Conservation (phyloP, 805 yeast species). For the Saccharomycopsis malanga region DNA sequence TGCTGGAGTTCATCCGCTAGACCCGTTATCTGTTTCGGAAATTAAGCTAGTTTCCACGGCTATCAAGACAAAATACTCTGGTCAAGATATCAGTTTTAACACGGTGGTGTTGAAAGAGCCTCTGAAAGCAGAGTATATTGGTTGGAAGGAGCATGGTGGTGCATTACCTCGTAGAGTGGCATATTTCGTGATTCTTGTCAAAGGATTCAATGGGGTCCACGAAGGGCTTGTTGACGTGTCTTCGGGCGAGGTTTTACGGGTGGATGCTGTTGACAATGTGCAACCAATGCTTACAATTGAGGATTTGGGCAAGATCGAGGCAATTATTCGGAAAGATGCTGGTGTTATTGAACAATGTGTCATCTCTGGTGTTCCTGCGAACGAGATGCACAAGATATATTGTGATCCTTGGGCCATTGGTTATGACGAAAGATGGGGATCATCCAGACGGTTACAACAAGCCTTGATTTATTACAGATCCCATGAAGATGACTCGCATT, state of each 20-base stretch:
- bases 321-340: slow-evolving; percentile 61
- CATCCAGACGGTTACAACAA: slow-evolving; percentile 67
- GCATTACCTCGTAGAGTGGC: slow-evolving; percentile 65
- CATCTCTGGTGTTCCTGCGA: slow-evolving; percentile 58
- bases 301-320: slow-evolving; percentile 59
- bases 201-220: slow-evolving; percentile 53
- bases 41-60: slow-evolving; percentile 50
- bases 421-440: slow-evolving; percentile 73
- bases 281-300: slow-evolving; percentile 71
- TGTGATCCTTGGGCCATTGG: slow-evolving; percentile 71
- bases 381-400: slow-evolving; percentile 40
- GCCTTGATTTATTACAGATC: slow-evolving; percentile 74
- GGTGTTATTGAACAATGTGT: slow-evolving; percentile 66
- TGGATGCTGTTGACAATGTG: slow-evolving; percentile 47
- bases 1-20: slow-evolving; percentile 58
- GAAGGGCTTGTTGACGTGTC: slow-evolving; percentile 65
- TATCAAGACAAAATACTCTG: slow-evolving; percentile 40
- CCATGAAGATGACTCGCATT: slow-evolving; percentile 69
- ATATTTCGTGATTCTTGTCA: slow-evolving; percentile 53
- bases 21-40: slow-evolving; percentile 61
- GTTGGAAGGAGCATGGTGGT: slow-evolving; percentile 57
- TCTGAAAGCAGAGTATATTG: slow-evolving; percentile 51
- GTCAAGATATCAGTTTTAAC: slow-evolving; percentile 48
- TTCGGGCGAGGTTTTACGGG: slow-evolving; percentile 39
- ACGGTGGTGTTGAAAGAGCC: slow-evolving; percentile 70